Conservation (phyloP, 208 protist species). For the Crithidia fasciculata region DNA sequence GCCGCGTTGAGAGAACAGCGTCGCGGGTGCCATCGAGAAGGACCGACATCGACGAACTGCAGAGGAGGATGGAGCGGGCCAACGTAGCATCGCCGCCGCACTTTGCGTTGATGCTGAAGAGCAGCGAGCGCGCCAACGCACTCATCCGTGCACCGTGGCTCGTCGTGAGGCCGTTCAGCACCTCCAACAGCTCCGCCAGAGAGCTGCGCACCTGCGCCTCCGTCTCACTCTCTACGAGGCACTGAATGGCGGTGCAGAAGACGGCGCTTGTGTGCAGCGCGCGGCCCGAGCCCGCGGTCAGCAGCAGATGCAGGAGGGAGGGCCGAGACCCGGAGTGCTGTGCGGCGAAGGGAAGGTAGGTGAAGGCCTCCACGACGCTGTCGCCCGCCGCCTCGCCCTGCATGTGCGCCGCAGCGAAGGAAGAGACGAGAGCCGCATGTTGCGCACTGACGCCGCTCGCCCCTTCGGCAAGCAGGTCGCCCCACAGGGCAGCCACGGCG, state of each 20-base stretch:
- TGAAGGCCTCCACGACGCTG: slow-evolving; percentile 29
- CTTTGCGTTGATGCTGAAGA: slow-evolving; percentile 28
- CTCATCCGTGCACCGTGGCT: background rate
- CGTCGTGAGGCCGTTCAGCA: slow-evolving; percentile 14
- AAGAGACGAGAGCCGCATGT: slow-evolving; percentile 17
- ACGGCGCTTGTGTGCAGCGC: background rate
- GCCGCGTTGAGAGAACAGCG: slow-evolving; percentile 19
- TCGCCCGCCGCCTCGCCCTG: background rate
- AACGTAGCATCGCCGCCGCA: slow-evolving; percentile 11
- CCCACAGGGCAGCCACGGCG: slow-evolving; percentile 34
- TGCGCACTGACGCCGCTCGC: background rate
- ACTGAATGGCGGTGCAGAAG: slow-evolving; percentile 20
- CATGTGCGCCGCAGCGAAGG: slow-evolving; percentile 16
- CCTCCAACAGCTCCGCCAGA: slow-evolving; percentile 12
- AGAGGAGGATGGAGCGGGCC: slow-evolving; percentile 20
- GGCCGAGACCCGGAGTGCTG: slow-evolving; percentile 15
- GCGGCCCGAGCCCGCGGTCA: background rate
- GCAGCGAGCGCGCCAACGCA: slow-evolving; percentile 19
- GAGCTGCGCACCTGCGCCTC: slow-evolving; percentile 15
- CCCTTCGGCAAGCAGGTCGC: slow-evolving; percentile 14
- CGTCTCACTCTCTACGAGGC: slow-evolving; percentile 32
- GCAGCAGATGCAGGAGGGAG: slow-evolving; percentile 20
- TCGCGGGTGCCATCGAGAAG: slow-evolving; percentile 23
- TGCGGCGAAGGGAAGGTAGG: slow-evolving; percentile 32
- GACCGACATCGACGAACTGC: slow-evolving; percentile 10